These are phyloP conservation scores for Fusarium sacchari DNA, from an alignment of 2,329 filamentous ascomycete species.

Conservation along the genomic window DNA sequence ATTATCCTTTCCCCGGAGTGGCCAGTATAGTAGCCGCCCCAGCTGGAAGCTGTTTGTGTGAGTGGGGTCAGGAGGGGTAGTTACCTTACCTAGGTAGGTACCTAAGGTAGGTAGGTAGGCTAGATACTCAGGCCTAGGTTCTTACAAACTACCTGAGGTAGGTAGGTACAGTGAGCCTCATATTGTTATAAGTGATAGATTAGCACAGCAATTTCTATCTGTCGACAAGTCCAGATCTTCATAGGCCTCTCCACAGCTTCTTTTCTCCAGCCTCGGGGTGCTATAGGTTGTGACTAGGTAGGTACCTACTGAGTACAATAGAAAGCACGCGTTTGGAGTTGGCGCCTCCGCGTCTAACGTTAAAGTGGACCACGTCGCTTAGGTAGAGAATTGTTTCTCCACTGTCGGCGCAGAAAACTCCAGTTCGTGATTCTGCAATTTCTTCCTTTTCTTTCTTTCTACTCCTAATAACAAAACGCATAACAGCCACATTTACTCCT, in stretches of 20 bases:
- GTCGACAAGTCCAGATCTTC: neutral
- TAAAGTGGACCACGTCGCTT: slow-evolving; percentile 25
- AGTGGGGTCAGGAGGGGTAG: neutral
- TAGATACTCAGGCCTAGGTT: too few relatives aligned
- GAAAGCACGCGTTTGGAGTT: neutral
- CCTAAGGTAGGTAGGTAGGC: too few relatives aligned
- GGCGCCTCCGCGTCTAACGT: slow-evolving; percentile 28
- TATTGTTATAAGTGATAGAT: neutral
- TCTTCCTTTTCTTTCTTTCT: slow-evolving; percentile 31
- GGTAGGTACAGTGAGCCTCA: neutral
- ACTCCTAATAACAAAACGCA: slow-evolving; percentile 5
- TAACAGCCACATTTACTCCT: neutral
- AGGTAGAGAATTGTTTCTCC: slow-evolving; percentile 19
- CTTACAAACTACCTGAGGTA: neutral
- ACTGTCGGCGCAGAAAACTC: slow-evolving; percentile 29
- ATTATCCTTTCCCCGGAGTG: neutral
- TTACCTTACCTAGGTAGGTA: too few relatives aligned
- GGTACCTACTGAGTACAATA: neutral
- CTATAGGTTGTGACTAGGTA: neutral
- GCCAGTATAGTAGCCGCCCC: neutral
- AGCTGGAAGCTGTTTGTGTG: neutral
- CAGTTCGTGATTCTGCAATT: slow-evolving; percentile 32
- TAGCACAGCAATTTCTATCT: neutral
- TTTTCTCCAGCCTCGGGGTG: neutral
- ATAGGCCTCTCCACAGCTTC: neutral